Conservation (phyloP, 2,329 filamentous ascomycete genomes). For the Colletotrichum nymphaeae region DNA sequence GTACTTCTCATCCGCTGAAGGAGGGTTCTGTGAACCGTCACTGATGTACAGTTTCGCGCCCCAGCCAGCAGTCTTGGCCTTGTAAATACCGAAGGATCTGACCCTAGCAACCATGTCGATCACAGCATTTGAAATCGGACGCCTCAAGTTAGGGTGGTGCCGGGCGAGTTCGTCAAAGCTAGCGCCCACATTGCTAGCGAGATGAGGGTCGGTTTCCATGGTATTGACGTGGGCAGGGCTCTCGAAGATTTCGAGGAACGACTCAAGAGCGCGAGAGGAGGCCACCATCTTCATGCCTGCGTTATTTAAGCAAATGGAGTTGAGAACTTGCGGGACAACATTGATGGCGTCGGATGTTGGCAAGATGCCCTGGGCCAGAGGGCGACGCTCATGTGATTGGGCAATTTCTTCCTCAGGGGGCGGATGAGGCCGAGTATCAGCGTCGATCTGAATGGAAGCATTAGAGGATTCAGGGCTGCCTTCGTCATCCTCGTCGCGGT, state of each 20-base stretch:
- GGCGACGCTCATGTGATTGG: conserved; percentile 40
- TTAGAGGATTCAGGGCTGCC: conserved; percentile 54
- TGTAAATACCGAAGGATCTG: conserved; percentile 76
- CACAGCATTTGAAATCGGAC: conserved; percentile 84
- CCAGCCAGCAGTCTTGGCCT: conserved; percentile 75
- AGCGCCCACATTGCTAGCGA: conserved; percentile 80
- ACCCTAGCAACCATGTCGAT: conserved; percentile 90
- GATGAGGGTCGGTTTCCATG: conserved; percentile 77
- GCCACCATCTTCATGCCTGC: conserved; percentile 89
- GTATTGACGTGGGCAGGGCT: conserved; percentile 89
- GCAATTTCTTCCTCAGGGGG: conserved; percentile 61
- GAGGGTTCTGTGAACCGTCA: conserved; percentile 66
- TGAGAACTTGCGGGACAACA: conserved; percentile 87
- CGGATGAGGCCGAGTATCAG: conserved; percentile 61
- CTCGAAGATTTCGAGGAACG: conserved; percentile 96
- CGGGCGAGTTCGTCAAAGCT: conserved; percentile 95
- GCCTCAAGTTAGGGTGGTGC: conserved; percentile 88
- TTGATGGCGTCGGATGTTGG: conserved; percentile 90
- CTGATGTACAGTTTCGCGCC: conserved; percentile 83
- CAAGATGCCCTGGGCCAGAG: conserved; percentile 78
- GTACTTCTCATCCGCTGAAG: conserved; percentile 64
- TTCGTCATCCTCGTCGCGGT: conserved; percentile 44
- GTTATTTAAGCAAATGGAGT: conserved; percentile 92
- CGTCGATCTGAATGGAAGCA: conserved; percentile 50
- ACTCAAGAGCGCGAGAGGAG: conserved; percentile 82